Base-by-base conservation (phyloP, 306 rosid species). In the Acacia confusa region DNA sequence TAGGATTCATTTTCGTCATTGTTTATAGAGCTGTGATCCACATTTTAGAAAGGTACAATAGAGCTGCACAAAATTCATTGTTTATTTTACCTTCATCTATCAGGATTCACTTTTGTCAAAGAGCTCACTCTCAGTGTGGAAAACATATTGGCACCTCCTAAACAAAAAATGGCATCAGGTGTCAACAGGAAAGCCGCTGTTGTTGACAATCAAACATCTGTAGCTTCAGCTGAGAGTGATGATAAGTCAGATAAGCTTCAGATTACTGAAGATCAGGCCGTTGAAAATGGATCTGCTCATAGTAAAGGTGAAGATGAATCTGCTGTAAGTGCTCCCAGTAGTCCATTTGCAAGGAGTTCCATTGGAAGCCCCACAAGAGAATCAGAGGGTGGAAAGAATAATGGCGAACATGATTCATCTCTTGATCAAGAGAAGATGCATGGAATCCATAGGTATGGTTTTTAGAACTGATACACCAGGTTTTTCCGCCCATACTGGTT, bases 111-210 rank as follows among this genome's bases (percentile, higher is more conserved):
- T 76, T 85, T 91, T 14, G 97, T 92, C 79, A 90, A 92, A 88
- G 98, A 96, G 88, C 92, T 94, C 84, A 94, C 97, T 66, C 92
- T 94, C 71, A 93, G 92, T 74, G 97, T 94, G 83, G 87, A 90
- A 82, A 96, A 96, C 86, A 82, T 81, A 81, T 52, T 88, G 38
- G 98, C 90, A 0, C 95, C 97, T 70, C 94, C 94, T 41, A 94
- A 85, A 66, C 92, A 91, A 85, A 96, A 92, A 82, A 77, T 83
- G 68, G 84, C 81, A 1, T 27, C 55, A 34, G 75, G 50, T 45
- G 82, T 79, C 77, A 84, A 84, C 72, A 84, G 74, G 20, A 80
- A 92, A 78, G 65, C 85, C 69, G 60, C 86, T 65, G 50, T 52
- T 69, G 55, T 36, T 77, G 94, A 79, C 81, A 85, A 90, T 84